Conservation (phyloP, 371 early-diverging fungal genomes). For the Phascolomyces articulosus region DNA sequence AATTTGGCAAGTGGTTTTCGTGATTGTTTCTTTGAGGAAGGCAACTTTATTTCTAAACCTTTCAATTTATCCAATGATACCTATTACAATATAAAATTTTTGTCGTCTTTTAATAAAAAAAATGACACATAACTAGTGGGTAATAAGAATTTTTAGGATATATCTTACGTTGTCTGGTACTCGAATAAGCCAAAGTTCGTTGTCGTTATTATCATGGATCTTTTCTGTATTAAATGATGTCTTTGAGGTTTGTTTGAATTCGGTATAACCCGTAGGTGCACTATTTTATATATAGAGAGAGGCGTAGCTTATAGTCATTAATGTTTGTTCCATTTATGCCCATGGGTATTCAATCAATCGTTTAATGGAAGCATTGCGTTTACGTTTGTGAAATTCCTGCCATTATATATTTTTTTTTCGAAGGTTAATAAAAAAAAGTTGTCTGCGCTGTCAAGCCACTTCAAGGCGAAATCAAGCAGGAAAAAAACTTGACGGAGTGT, state of each 20-base stretch:
- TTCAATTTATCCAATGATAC: slow-evolving; percentile 32
- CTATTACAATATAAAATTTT: slow-evolving; percentile 16
- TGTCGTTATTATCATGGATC: slow-evolving; percentile 33
- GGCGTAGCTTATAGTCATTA: no score
- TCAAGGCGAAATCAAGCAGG: neutral
- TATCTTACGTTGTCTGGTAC: slow-evolving; percentile 46
- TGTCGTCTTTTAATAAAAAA: neutral
- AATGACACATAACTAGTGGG: no score
- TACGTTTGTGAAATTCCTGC: neutral
- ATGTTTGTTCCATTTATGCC: neutral
- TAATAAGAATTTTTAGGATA: neutral
- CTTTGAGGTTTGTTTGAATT: neutral
- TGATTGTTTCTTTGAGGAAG: slow-evolving; percentile 11
- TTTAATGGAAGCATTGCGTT: neutral
- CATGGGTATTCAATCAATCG: neutral
- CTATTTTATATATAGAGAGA: slow-evolving; percentile 5
- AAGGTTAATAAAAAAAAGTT: neutral
- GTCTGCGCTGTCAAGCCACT: neutral
- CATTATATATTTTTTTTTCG: neutral
- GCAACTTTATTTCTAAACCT: slow-evolving; percentile 29
- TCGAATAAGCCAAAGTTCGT: slow-evolving; percentile 53
- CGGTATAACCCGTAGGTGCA: slow-evolving; percentile 5
- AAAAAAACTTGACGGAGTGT: neutral
- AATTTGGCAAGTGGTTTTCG: slow-evolving; percentile 32
- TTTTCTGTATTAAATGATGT: slow-evolving; percentile 4